Percentiles rank a stretch among this genome's conserved stretches.
phyloP scores from a whole-genome alignment of 164 flowering plant species.

The Sextonia rubra region DNA sequence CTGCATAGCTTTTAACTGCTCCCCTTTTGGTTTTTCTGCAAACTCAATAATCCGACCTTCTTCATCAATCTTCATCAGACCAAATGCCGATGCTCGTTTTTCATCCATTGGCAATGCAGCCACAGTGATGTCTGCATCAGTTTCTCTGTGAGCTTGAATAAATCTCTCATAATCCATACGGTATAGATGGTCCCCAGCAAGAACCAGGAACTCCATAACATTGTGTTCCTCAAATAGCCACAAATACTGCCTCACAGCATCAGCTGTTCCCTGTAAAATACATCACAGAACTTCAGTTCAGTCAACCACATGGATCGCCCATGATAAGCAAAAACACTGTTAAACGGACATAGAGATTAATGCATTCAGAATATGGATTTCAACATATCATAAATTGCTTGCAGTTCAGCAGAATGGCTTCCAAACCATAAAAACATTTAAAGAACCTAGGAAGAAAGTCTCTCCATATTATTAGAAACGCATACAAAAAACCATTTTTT shows the following conservation, averaged over 20 bases:
- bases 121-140: slow-evolving; percentile 91
- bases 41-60: slow-evolving; percentile 75
- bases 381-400: neutral
- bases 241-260: slow-evolving; percentile 89
- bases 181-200: slow-evolving; percentile 91
- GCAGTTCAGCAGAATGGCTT: neutral
- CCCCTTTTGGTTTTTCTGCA: slow-evolving; percentile 81
- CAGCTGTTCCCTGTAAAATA: slow-evolving; percentile 75
- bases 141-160: slow-evolving; percentile 83
- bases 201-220: slow-evolving; percentile 69
- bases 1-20: slow-evolving; percentile 75
- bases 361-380: no score
- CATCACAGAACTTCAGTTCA: slow-evolving; percentile 2
- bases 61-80: slow-evolving; percentile 84
- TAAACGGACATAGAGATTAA: neutral
- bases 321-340: neutral
- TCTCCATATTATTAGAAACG: no score
- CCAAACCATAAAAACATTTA: no score
- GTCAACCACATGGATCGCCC: neutral
- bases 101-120: slow-evolving; percentile 89
- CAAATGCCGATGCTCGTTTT: slow-evolving; percentile 75
- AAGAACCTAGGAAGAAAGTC: no score
- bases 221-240: slow-evolving; percentile 96
- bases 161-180: slow-evolving; percentile 88
- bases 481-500: no score